Evolutionary conservation across 345 rosid genomes (phyloP).

Genomic region (Gossypium stocksii): DNA sequence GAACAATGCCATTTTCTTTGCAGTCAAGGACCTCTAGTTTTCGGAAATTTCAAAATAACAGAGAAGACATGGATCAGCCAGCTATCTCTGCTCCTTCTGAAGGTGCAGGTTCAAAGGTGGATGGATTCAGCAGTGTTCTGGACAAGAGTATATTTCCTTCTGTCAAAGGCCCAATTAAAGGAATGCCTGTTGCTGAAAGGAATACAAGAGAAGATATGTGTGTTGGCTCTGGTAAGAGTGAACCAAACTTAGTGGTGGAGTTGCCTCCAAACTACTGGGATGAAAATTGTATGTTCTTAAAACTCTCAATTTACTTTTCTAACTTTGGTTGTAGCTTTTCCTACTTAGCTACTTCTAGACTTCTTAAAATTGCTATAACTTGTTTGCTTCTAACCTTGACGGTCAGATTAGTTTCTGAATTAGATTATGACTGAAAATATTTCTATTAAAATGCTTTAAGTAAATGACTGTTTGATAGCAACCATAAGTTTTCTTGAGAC

Average conservation of each 20-base stretch:
- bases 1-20: slow-evolving; percentile 96
- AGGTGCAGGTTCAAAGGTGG: slow-evolving; percentile 35
- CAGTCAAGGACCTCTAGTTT: slow-evolving; percentile 67
- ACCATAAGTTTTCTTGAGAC: not conserved
- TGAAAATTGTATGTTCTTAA: slow-evolving; percentile 55
- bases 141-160: slow-evolving; percentile 40
- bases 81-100: slow-evolving; percentile 41
- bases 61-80: slow-evolving; percentile 59
- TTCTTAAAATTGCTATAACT: not conserved
- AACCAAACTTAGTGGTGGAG: slow-evolving; percentile 42
- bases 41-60: slow-evolving; percentile 50
- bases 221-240: slow-evolving; percentile 41
- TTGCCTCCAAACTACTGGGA: slow-evolving; percentile 48
- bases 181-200: slow-evolving; percentile 47
- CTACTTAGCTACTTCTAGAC: not conserved
- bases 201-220: slow-evolving; percentile 49
- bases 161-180: slow-evolving; percentile 42
- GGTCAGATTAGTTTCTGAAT: not conserved
- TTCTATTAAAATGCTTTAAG: not conserved
- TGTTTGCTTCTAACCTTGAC: not conserved
- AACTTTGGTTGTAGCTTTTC: not conserved
- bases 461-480: not conserved
- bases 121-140: slow-evolving; percentile 36
- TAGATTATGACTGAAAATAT: not conserved
- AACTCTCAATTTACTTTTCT: slow-evolving; percentile 7